Conservation (phyloP, 75 land plant species). For the Pinus albicaulis region DNA sequence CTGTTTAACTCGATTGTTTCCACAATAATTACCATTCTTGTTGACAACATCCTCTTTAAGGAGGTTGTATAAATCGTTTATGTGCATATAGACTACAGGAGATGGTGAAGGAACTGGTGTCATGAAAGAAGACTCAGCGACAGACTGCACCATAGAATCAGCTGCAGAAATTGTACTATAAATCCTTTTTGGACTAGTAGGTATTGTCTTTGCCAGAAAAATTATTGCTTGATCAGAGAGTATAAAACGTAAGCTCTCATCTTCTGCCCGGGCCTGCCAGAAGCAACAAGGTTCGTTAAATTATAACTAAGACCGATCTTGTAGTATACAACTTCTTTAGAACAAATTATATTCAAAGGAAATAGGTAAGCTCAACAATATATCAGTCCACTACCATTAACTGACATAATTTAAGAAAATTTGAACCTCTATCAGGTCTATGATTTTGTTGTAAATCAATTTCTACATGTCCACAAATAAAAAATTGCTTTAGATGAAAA, state of each 20-base stretch:
- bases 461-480: neutral
- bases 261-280: slow-evolving; percentile 90
- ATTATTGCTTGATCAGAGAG: slow-evolving; percentile 82
- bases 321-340: neutral
- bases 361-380: neutral
- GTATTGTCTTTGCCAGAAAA: slow-evolving; percentile 56
- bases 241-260: slow-evolving; percentile 87
- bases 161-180: slow-evolving; percentile 34
- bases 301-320: neutral
- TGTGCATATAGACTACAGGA: slow-evolving; percentile 55
- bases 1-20: neutral
- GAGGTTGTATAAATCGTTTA: slow-evolving; percentile 31
- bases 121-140: slow-evolving; percentile 15
- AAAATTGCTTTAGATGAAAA: neutral
- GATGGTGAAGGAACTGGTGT: slow-evolving; percentile 64
- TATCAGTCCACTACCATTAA: no score
- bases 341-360: neutral
- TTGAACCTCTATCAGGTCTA: neutral
- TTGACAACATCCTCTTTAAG: slow-evolving; percentile 25
- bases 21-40: neutral
- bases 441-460: neutral
- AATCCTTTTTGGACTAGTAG: slow-evolving; percentile 32
- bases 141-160: slow-evolving; percentile 36
- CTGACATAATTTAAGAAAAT: neutral
- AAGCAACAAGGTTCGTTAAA: neutral